A percentile compares a stretch with the other conserved stretches of the same genome.
Conservation (phyloP, 139 green algal species). For the Ettlia oleoabundans region DNA sequence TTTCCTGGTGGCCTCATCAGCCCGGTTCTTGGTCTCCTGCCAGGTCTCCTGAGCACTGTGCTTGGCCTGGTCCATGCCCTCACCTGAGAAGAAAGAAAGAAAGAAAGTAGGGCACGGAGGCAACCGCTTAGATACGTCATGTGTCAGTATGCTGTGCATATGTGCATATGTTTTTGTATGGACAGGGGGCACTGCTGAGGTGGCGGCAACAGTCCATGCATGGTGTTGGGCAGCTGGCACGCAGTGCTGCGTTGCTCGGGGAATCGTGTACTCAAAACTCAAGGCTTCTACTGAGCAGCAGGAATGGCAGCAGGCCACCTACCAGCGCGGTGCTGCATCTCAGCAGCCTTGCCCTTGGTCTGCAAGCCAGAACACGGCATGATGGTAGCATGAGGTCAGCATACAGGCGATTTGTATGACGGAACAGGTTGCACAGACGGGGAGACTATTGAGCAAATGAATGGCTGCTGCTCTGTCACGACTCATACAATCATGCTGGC, state of each 20-base stretch:
- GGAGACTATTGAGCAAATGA: too few species aligned
- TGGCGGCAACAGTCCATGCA: neutral
- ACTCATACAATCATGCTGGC: neutral
- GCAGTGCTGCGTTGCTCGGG: too few species aligned
- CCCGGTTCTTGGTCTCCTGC: conserved; percentile 4
- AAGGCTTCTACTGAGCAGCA: neutral
- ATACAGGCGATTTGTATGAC: too few species aligned
- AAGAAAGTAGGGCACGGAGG: neutral
- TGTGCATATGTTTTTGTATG: neutral
- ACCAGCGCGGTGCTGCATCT: conserved; percentile 16
- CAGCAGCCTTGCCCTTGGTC: conserved; percentile 9
- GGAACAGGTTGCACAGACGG: too few species aligned
- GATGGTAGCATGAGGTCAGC: too few species aligned
- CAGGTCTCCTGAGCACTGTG: neutral
- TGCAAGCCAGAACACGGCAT: too few species aligned
- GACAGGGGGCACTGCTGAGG: too few species aligned
- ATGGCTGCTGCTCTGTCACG: too few species aligned
- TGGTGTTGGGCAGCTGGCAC: too few species aligned
- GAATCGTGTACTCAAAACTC: too few species aligned
- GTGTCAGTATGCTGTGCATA: neutral
- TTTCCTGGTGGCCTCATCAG: neutral
- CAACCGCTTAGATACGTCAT: neutral
- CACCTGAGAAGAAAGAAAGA: neutral
- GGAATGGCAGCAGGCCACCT: too few species aligned
- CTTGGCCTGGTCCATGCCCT: conserved; percentile 4